Base-by-base conservation (phyloP, 441 rosid species). In the Flueggea neowawraea region DNA sequence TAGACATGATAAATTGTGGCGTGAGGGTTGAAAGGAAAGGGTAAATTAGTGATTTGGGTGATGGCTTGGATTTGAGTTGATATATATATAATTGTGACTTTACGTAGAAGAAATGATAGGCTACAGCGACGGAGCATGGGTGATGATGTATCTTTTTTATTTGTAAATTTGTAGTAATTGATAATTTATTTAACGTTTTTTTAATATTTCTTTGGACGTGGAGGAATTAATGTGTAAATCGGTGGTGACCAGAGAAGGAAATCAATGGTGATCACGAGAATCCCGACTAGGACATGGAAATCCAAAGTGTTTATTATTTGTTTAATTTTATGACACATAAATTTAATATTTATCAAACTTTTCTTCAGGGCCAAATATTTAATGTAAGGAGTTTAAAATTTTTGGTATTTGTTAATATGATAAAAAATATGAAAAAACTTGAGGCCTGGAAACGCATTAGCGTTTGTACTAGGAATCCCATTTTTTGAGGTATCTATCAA, bases 231-330 rank as follows among this genome's bases (percentile, higher is more conserved):
- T 72, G 31, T 22, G 36, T 62, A 58, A 73, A 67, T 69, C 22
- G 58, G 77, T 73, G 65, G 75, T n/a, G n/a, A 52, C 44, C 57
- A 32, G n/a, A 52, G 68, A 60, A 77, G 44, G 68, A 60, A 77
- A 75, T 75, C 69, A 82, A 82, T 82, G 86, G 64, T 60, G 71
- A 71, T 74, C 85, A 77, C 82, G 83, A 74, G 83, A 71, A 54
- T 77, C 78, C 53, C 71, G 79, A 74, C 70, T 66, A 51, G 61
- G 84, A 36, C 72, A 74, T 73, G 63, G 66, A 54, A 48, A 43
- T 54, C 50, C 14, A 66, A 31, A 57, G 65, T 61, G 36, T 48
- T 57, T 66, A 16, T 12, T 47, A 54, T 9, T 58, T 61, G 56
- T 54, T 63, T 52, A 63, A 22, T 22, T 22, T 22, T 22, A 2